Conservation (phyloP, 371 early-diverging fungal species). For the Rhizopus sp. region DNA sequence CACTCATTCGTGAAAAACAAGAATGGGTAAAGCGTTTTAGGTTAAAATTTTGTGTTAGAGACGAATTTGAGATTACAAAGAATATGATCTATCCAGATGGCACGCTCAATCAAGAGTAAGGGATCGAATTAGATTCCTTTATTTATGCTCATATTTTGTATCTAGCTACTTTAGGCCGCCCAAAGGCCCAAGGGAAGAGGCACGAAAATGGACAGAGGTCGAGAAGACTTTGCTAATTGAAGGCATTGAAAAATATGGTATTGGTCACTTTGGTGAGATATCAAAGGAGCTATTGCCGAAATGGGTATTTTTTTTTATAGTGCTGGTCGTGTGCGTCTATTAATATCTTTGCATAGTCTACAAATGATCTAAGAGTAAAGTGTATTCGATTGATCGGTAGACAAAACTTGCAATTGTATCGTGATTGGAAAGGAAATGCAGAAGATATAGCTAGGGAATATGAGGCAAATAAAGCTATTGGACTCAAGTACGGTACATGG, state of each 20-base stretch:
- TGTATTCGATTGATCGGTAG: constrained; percentile 85
- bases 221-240: constrained; percentile 74
- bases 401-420: constrained; percentile 85
- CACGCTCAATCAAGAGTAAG: constrained; percentile 85
- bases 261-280: constrained; percentile 87
- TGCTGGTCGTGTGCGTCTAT: not conserved
- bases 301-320: constrained; percentile 66
- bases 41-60: constrained; percentile 79
- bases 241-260: constrained; percentile 85
- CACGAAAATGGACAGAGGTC: constrained; percentile 83
- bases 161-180: constrained; percentile 82
- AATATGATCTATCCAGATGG: constrained; percentile 82
- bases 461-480: constrained; percentile 79
- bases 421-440: constrained; percentile 81
- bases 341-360: constrained; percentile 44
- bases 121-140: constrained; percentile 2
- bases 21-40: constrained; percentile 82
- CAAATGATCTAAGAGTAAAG: constrained; percentile 85
- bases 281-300: constrained; percentile 77
- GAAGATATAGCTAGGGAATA: constrained; percentile 74
- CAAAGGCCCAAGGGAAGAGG: constrained; percentile 55
- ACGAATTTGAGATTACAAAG: constrained; percentile 79
- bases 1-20: constrained; percentile 52
- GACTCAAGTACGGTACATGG: constrained; percentile 76
- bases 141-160: not conserved